phyloP scores from a whole-genome alignment of 805 yeast species.

The Vanderwaltozyma tropicalis region DNA sequence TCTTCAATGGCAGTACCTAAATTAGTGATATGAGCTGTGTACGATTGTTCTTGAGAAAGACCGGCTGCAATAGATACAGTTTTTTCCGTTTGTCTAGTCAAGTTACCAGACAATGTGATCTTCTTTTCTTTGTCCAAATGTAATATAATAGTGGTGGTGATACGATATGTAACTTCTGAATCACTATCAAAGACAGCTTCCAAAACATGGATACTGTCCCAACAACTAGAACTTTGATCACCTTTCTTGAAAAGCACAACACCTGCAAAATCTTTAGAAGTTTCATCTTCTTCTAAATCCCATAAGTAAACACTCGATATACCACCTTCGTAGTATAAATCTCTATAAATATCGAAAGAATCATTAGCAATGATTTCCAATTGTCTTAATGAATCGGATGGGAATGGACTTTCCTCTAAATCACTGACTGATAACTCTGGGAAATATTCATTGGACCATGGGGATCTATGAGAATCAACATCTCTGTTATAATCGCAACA shows the following conservation, averaged over 20 bases:
- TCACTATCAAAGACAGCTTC: slow-evolving; percentile 46
- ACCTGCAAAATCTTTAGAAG: slow-evolving; percentile 61
- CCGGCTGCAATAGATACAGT: slow-evolving; percentile 27
- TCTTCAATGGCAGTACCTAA: slow-evolving; percentile 82
- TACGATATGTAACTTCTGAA: slow-evolving; percentile 42
- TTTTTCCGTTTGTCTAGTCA: slow-evolving; percentile 74
- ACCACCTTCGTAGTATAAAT: slow-evolving; percentile 92
- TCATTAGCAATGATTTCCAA: slow-evolving; percentile 78
- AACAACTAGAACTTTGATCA: slow-evolving; percentile 38
- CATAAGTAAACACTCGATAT: slow-evolving; percentile 80
- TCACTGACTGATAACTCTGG: slow-evolving; percentile 34
- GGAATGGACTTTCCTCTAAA: slow-evolving; percentile 62
- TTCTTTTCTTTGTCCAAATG: slow-evolving; percentile 37
- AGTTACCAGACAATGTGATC: slow-evolving; percentile 57
- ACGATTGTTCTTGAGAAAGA: slow-evolving; percentile 19
- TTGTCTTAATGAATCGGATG: slow-evolving; percentile 54
- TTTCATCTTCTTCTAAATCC: slow-evolving; percentile 58
- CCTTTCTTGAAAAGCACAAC: slow-evolving; percentile 73
- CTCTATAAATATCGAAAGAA: slow-evolving; percentile 86
- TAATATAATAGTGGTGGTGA: slow-evolving; percentile 82
- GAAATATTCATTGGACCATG: slow-evolving; percentile 70
- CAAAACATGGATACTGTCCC: slow-evolving; percentile 94
- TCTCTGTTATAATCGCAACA: slow-evolving; percentile 94
- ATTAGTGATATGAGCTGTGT: slow-evolving; percentile 71
- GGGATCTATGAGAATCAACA: slow-evolving; percentile 85